These are phyloP conservation scores for Misopates orontium DNA, from an alignment of 257 asterid genomes.

Conservation along the genomic window DNA sequence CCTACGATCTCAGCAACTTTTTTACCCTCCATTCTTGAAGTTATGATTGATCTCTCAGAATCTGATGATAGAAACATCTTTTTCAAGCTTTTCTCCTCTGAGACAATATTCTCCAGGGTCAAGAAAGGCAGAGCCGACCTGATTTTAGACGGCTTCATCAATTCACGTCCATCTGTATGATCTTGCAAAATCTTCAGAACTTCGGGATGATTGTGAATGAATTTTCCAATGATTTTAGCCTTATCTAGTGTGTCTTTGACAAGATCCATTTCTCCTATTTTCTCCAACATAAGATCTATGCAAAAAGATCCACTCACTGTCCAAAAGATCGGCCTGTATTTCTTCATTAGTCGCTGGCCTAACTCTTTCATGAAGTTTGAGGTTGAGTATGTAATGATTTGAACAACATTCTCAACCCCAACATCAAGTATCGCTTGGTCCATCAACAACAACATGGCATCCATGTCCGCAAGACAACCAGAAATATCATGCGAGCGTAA, in stretches of 20 bases:
- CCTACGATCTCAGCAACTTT: constrained; percentile 39
- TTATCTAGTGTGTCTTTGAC: constrained; percentile 40
- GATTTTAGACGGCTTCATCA: constrained; percentile 36
- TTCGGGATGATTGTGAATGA: constrained; percentile 33
- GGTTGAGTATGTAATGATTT: constrained; percentile 47
- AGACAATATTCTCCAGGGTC: constrained; percentile 53
- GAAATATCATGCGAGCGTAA: constrained; percentile 47
- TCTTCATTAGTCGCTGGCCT: constrained; percentile 43
- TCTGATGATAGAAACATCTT: constrained; percentile 37
- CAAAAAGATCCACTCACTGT: constrained; percentile 56
- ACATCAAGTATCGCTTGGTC: constrained; percentile 39
- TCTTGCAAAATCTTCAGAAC: constrained; percentile 33
- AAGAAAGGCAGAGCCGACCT: constrained; percentile 36
- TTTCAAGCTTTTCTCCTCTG: constrained; percentile 29
- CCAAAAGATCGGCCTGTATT: constrained; percentile 50
- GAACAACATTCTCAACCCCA: constrained; percentile 54
- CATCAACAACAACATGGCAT: constrained; percentile 32
- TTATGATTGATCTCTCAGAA: constrained; percentile 23
- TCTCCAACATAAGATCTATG: constrained; percentile 59
- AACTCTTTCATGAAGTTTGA: constrained; percentile 49
- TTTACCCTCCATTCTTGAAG: constrained; percentile 35
- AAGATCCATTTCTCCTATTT: constrained; percentile 21
- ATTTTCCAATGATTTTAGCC: constrained; percentile 45
- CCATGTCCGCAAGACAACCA: constrained; percentile 24
- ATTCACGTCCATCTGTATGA: constrained; percentile 23